Conservation (phyloP, 441 rosid genomes). For the Geranium incanum region DNA sequence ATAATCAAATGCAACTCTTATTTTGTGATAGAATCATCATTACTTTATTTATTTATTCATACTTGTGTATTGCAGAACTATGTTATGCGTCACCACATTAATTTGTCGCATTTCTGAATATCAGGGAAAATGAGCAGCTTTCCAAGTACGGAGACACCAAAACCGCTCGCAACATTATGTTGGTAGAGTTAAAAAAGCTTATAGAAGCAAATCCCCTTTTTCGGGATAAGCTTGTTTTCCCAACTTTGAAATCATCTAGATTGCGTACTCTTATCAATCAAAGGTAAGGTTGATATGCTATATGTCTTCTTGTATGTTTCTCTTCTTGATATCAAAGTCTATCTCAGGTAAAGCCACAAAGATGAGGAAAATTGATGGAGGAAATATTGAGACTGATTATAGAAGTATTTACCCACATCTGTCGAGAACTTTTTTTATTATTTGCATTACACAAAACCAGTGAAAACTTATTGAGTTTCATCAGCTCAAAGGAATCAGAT, state of each 20-base stretch:
- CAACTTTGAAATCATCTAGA: slow-evolving; percentile 65
- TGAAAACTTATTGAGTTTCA: neutral
- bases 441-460: neutral
- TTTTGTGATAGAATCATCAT: too few relatives aligned
- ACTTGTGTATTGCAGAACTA: neutral
- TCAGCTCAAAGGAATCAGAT: neutral
- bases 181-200: slow-evolving; percentile 63
- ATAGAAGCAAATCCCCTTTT: slow-evolving; percentile 81
- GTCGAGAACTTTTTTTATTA: too few relatives aligned
- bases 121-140: slow-evolving; percentile 73
- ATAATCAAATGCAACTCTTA: too few relatives aligned
- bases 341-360: neutral
- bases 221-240: slow-evolving; percentile 80
- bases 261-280: slow-evolving; percentile 71
- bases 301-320: neutral
- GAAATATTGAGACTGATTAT: neutral
- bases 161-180: slow-evolving; percentile 75
- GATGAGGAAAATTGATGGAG: neutral
- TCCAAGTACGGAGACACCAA: slow-evolving; percentile 72
- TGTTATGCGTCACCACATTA: too few relatives aligned
- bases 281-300: slow-evolving; percentile 34
- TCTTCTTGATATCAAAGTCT: neutral
- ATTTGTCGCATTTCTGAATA: slow-evolving; percentile 12
- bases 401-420: neutral
- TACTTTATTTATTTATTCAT: too few relatives aligned